A percentile compares a stretch with the other conserved stretches of the same genome.
These are phyloP conservation scores for Hamigera avellanea DNA, from an alignment of 495 filamentous ascomycete genomes.

Conservation along the genomic window DNA sequence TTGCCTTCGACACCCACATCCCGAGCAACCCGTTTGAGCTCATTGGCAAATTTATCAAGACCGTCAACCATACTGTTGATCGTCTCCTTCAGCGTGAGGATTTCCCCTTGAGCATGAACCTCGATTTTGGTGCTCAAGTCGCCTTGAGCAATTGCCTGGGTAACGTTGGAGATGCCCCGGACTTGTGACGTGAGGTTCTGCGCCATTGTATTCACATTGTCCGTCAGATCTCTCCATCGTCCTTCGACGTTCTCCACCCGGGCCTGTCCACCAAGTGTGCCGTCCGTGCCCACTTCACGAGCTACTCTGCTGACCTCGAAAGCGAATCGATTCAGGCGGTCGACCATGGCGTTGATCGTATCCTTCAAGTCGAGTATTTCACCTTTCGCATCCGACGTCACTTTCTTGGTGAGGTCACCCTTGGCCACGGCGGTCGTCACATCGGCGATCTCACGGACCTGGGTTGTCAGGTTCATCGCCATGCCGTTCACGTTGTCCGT, in stretches of 20 bases:
- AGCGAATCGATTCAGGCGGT: slow-evolving; percentile 83
- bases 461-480: slow-evolving; percentile 68
- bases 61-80: slow-evolving; percentile 96
- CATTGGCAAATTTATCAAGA: slow-evolving; percentile 80
- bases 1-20: slow-evolving; percentile 90
- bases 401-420: slow-evolving; percentile 84
- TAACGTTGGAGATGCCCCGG: slow-evolving; percentile 87
- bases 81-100: slow-evolving; percentile 77
- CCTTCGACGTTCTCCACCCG: slow-evolving; percentile 88
- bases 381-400: slow-evolving; percentile 84
- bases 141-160: slow-evolving; percentile 78
- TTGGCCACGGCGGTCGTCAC: slow-evolving; percentile 86
- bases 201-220: slow-evolving; percentile 92
- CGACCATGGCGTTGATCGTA: slow-evolving; percentile 92
- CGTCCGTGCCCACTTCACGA: slow-evolving; percentile 82
- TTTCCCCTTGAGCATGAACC: slow-evolving; percentile 84
- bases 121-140: slow-evolving; percentile 84
- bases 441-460: slow-evolving; percentile 87
- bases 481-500: slow-evolving; percentile 95
- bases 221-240: slow-evolving; percentile 82
- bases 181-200: slow-evolving; percentile 90
- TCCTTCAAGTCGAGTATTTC: slow-evolving; percentile 84
- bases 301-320: slow-evolving; percentile 89
- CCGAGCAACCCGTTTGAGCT: slow-evolving; percentile 85
- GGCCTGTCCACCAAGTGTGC: slow-evolving; percentile 78